Evolutionary conservation across 139 green algal species (phyloP), one percentile per base, ranked within the genome.

Genomic region (Trebouxia sp.): DNA sequence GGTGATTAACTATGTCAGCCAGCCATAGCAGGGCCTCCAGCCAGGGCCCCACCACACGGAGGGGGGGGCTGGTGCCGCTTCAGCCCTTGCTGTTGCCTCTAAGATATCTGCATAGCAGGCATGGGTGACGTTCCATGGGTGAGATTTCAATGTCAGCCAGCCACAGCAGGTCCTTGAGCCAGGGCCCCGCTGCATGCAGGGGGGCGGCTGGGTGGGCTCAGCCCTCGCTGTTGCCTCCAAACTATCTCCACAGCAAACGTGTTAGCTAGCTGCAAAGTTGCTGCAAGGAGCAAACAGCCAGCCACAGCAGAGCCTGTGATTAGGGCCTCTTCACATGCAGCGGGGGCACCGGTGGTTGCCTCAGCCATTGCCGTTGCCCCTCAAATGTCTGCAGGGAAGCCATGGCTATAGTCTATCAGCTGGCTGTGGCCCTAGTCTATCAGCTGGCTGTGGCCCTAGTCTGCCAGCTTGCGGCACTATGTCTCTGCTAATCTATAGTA

Each of bases 91-190:
- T n/a, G n/a, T n/a, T 56, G 48, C 48, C 14, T 26, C 48, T 56
- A 56, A 12, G 48, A 50, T 26, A 24, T 50, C 41, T 77, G 69
- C 24, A 55, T n/a, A n/a, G n/a, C n/a, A n/a, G n/a, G n/a, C n/a
- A n/a, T n/a, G n/a, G n/a, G n/a, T n/a, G n/a, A n/a, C n/a, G n/a
- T n/a, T n/a, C n/a, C n/a, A n/a, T n/a, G n/a, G n/a, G n/a, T n/a
- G n/a, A n/a, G n/a, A n/a, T n/a, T n/a, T n/a, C n/a, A n/a, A n/a
- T n/a, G n/a, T 90, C 84, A 5, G 32, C 80, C 69, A 90, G 70
- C 86, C 86, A 90, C 8, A 48, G 39, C 80, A 90, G 83, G 5
- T 39, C 43, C 11, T 74, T 55, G 58, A 90, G 83, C 86, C 86
- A 90, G 4, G 77, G 75, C 2, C 70, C 76, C 10, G 76, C 56